Base-by-base conservation (phyloP, 345 rosid species). In the Citrus cavaleriei region DNA sequence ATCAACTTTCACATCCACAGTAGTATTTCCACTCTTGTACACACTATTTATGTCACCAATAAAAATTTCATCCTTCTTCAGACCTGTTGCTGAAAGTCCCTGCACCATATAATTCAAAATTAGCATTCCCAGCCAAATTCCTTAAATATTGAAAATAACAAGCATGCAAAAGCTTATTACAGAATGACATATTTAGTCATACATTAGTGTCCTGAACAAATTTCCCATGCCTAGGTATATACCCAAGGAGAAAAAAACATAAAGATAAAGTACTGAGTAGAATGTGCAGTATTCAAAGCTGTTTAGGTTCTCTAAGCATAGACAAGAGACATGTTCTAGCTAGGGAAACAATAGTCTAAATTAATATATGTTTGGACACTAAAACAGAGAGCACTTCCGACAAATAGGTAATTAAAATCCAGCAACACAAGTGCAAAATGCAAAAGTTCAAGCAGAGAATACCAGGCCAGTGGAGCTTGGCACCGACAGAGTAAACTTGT, bases 1-100 rank as follows among this genome's bases (percentile, higher is more conserved):
- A 81, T 94, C 94, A 78, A 94, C 86, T 91, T 88, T 92, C 79
- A 92, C 81, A 83, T 94, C 95, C 83, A 91, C 93, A 60, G 75
- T 81, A 81, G 95, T 87, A 62, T 87, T 91, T 84, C 83, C 82
- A 80, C 89, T 86, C 89, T 83, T 91, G 82, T 89, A 90, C 32
- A 86, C 66, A 4, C 90, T 88, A 84, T 80, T 91, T 73, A 94
- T 90, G 84, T 94, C 97, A 57, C 94, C 98, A 60, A 85, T 75
- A 78, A 92, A 91, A 51, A 82, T 63, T 67, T 89, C 85, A 76
- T 89, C 94, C 81, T 84, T 90, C 82, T 90, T 89, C 81, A 92
- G 77, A 51, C 95, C 95, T 59, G 93, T 91, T 46, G 93, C 95
- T 74, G 93, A 89, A 63, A 90, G 86, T 57, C 86, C 94, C 95